These are phyloP conservation scores for Tuber indicum DNA, from an alignment of 495 filamentous ascomycete species.

Conservation along the genomic window DNA sequence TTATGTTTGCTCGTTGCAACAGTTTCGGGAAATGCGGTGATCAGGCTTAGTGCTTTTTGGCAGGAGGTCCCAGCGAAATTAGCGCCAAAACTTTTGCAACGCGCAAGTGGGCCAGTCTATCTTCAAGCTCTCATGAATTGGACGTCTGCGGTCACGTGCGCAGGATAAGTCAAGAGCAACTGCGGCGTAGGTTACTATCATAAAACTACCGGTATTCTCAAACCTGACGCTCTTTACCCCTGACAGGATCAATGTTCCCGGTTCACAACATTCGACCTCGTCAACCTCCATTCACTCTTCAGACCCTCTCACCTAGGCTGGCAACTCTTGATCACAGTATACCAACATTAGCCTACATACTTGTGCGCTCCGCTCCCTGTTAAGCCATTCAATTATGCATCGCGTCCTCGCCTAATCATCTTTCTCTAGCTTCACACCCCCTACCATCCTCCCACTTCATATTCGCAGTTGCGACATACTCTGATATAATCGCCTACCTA, in stretches of 20 bases:
- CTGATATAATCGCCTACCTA: neutral
- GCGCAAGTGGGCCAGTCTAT: neutral
- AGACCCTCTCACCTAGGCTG: neutral
- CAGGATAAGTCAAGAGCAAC: neutral
- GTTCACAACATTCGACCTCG: neutral
- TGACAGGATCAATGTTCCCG: neutral
- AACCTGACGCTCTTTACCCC: neutral
- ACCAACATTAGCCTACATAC: neutral
- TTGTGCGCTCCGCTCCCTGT: neutral
- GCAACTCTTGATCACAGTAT: neutral
- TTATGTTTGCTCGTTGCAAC: too few relatives aligned
- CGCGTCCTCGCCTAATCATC: neutral
- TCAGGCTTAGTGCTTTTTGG: too few relatives aligned
- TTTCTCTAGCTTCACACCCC: neutral
- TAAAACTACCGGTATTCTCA: neutral
- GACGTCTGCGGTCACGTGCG: neutral
- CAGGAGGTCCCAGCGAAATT: too few relatives aligned
- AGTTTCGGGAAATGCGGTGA: too few relatives aligned
- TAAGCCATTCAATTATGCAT: neutral
- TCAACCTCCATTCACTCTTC: neutral
- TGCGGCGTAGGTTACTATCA: neutral
- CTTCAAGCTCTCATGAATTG: neutral
- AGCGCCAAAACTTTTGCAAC: neutral
- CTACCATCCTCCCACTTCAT: neutral
- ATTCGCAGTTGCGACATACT: neutral